Conservation (phyloP, 345 rosid species). For the Reutealis trisperma region DNA sequence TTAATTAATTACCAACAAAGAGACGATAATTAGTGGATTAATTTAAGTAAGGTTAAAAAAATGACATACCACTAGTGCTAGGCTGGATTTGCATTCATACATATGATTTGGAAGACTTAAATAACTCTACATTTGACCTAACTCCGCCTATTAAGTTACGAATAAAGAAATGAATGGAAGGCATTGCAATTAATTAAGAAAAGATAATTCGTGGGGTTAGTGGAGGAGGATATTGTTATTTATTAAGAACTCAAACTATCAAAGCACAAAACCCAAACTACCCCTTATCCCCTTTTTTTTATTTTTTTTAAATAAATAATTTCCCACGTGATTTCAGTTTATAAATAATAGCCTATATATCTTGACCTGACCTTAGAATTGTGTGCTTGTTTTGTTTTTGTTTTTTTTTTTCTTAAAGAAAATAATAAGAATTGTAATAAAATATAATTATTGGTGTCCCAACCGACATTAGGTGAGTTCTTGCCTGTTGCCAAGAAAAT, state of each 20-base stretch:
- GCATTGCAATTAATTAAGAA: background rate
- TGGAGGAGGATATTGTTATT: conserved; percentile 17
- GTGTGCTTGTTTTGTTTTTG: background rate
- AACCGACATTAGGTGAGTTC: background rate
- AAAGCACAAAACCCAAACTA: background rate
- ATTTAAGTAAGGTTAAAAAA: too few species aligned
- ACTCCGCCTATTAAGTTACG: background rate
- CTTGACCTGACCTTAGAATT: background rate
- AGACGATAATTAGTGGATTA: too few species aligned
- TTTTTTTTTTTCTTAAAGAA: too few species aligned
- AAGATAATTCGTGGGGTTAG: background rate
- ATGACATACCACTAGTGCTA: background rate
- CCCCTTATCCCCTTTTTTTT: too few species aligned
- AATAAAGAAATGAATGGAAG: background rate
- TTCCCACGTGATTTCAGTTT: background rate
- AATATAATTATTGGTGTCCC: background rate
- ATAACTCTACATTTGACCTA: conserved; percentile 10
- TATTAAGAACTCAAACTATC: background rate
- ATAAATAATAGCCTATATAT: background rate
- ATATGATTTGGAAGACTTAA: background rate
- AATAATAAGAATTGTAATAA: too few species aligned
- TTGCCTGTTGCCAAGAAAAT: background rate
- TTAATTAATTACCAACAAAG: too few species aligned
- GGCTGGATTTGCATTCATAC: conserved; percentile 8
- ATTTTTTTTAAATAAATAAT: too few species aligned